Conservation (phyloP, 129 eudicot species). For the Artemisia tridentata region DNA sequence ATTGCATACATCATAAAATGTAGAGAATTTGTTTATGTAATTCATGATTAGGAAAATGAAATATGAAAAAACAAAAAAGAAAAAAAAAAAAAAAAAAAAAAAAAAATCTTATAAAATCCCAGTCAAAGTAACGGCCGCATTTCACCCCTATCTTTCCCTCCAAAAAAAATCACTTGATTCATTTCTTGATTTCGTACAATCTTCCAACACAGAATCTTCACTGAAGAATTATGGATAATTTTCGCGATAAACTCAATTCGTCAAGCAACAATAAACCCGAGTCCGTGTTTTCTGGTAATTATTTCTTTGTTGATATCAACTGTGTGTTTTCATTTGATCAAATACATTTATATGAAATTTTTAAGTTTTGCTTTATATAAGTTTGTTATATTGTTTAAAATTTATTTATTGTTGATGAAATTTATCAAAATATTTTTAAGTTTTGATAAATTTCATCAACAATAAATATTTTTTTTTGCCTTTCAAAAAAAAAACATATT, state of each 20-base stretch:
- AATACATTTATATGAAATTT: not conserved
- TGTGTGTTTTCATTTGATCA: not conserved
- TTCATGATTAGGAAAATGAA: too few species aligned
- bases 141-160: conserved; percentile 20
- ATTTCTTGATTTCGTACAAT: conserved; percentile 2
- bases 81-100: not conserved
- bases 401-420: not conserved
- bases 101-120: conserved; percentile 4
- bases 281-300: conserved; percentile 2
- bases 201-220: not conserved
- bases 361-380: not conserved
- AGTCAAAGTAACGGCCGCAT: not conserved
- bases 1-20: too few species aligned
- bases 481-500: too few species aligned
- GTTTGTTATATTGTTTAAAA: conserved; percentile 1
- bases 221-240: conserved; percentile 19
- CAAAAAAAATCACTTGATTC: not conserved
- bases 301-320: not conserved
- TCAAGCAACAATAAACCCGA: not conserved
- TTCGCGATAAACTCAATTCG: not conserved
- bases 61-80: too few species aligned
- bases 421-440: too few species aligned
- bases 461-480: too few species aligned
- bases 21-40: too few species aligned
- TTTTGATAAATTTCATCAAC: too few species aligned